These are phyloP conservation scores for Vigna radiata DNA, from an alignment of 306 rosid species.

Conservation along the genomic window DNA sequence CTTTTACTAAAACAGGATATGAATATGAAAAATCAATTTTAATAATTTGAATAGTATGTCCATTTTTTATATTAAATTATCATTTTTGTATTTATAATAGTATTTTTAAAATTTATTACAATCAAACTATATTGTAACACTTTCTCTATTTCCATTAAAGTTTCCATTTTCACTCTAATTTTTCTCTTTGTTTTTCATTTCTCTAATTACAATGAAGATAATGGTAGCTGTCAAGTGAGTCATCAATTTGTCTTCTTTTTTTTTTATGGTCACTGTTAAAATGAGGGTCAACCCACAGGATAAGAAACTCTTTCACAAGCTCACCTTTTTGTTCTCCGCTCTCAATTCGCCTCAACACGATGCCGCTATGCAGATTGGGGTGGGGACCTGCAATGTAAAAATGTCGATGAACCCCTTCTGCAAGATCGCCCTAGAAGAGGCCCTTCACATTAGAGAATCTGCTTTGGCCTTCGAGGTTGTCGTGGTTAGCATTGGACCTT, in stretches of 20 bases:
- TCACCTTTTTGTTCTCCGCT: not conserved
- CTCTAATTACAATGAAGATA: slow-evolving; percentile 68
- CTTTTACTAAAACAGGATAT: too few relatives aligned
- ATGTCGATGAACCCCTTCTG: slow-evolving; percentile 99
- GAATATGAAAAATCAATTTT: too few relatives aligned
- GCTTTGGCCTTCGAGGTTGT: slow-evolving; percentile 89
- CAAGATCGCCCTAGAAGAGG: slow-evolving; percentile 93
- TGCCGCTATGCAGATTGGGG: slow-evolving; percentile 64
- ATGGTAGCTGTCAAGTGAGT: slow-evolving; percentile 90
- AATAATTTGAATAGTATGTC: too few relatives aligned
- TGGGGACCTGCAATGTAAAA: slow-evolving; percentile 93
- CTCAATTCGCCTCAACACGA: slow-evolving; percentile 25
- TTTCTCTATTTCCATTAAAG: too few relatives aligned
- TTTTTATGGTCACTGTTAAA: slow-evolving; percentile 50
- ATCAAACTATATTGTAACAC: too few relatives aligned
- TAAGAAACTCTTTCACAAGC: slow-evolving; percentile 5
- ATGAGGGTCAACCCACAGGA: slow-evolving; percentile 92
- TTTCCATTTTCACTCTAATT: too few relatives aligned
- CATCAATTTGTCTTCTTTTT: slow-evolving; percentile 71
- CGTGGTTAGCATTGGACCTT: slow-evolving; percentile 53
- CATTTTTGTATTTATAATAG: too few relatives aligned
- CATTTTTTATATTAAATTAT: too few relatives aligned
- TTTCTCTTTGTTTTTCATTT: too few relatives aligned
- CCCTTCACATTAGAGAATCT: slow-evolving; percentile 77
- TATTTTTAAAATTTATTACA: too few relatives aligned